Evolutionary conservation across 2,329 filamentous ascomycete genomes (phyloP), one percentile per base, ranked within the genome.

Genomic region (Calonectria pteridis): DNA sequence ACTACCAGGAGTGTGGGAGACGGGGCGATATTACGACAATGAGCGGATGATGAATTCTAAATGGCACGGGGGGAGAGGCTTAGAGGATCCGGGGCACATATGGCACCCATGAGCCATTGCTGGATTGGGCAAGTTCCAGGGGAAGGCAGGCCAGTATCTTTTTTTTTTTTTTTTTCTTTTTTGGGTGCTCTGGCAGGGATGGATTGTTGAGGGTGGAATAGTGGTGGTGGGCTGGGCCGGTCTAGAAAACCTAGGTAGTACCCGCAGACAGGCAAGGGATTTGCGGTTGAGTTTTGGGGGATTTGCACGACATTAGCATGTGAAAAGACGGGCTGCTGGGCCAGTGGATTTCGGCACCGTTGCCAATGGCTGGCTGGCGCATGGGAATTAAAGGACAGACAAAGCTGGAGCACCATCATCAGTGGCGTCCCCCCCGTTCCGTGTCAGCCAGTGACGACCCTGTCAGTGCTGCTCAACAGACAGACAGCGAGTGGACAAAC

Each of bases 61-160:
- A 55, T 69, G 59, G 58, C 11, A 58, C 49, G 35, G 49, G 35
- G 26, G 10, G 37, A n/a, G 50, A 71, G 62, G 31, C 40, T 59
- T 40, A 20, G 59, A 62, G 50, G 71, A 69, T 69, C 66, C 50
- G 71, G 71, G 71, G 71, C 66, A 59, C 49, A 59, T 53, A 59
- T 65, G 55, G 50, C 46, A 46, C 28, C 51, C 70, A 68, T 62
- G 64, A 72, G 64, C 40, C 43, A 23, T 64, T 68, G 64, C 70
- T 72, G 49, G n/a, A 58, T 59, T 64, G 69, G 69, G 46, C 43
- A 63, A 65, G 67, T 43, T 53, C 67, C 67, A 49, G 71, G 71
- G 46, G 66, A 53, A 63, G 46, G 31, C 51, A 65, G 55, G 50
- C 35, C 70, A 50, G 53, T 28, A 51, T 58, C 55, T 26, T 31